phyloP scores from a whole-genome alignment of 345 rosid genomes.

The Rhizophora apiculata region DNA sequence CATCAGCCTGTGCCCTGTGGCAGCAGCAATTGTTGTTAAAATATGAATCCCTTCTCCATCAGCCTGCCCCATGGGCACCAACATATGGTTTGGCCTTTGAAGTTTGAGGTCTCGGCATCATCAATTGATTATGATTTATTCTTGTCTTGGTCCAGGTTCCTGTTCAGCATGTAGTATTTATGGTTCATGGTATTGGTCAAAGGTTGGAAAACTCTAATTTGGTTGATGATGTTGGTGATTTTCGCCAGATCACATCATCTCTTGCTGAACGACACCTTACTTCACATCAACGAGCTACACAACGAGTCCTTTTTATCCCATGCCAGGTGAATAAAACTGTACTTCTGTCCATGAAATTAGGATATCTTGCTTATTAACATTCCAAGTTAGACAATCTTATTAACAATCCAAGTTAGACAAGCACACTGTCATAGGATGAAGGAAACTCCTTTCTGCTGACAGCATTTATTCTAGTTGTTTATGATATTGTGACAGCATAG shows the following conservation, averaged over 20 bases:
- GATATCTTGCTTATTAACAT: no score
- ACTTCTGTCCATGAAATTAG: background rate
- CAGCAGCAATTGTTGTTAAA: no score
- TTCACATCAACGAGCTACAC: slow-evolving; percentile 63
- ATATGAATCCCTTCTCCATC: no score
- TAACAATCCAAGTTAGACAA: no score
- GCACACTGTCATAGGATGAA: background rate
- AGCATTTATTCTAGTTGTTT: background rate
- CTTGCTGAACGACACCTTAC: slow-evolving; percentile 79
- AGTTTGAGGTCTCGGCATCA: background rate
- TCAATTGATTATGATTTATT: slow-evolving; percentile 4
- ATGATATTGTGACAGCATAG: background rate
- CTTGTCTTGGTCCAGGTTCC: slow-evolving; percentile 65
- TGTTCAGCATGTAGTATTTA: slow-evolving; percentile 88
- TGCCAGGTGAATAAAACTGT: slow-evolving; percentile 63
- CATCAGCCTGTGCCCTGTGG: no score
- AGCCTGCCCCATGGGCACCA: no score
- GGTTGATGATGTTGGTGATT: slow-evolving; percentile 89
- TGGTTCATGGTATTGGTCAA: slow-evolving; percentile 99
- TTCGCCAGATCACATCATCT: slow-evolving; percentile 73
- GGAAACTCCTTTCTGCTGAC: background rate
- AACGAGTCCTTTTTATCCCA: slow-evolving; percentile 88
- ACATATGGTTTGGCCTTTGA: no score
- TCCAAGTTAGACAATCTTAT: no score
- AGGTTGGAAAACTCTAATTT: slow-evolving; percentile 93